phyloP scores from a whole-genome alignment of 306 rosid species.

The Nissolia schottii region DNA sequence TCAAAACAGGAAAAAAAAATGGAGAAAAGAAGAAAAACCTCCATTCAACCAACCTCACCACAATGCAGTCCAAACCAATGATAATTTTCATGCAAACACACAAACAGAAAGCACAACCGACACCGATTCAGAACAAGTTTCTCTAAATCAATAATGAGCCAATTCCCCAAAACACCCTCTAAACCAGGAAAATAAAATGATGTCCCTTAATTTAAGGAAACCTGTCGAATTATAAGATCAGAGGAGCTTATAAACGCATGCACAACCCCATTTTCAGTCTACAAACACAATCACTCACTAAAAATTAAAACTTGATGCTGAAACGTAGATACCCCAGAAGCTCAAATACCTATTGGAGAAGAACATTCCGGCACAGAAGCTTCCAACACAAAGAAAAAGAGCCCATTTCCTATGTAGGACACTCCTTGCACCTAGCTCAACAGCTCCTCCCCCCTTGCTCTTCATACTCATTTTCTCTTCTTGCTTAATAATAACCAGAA shows the following conservation, averaged over 20 bases:
- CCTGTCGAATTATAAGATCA: neutral
- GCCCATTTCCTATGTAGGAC: conserved; percentile 58
- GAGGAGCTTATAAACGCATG: neutral
- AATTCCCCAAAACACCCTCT: neutral
- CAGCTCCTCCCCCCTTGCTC: conserved; percentile 54
- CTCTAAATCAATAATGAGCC: neutral
- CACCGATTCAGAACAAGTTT: neutral
- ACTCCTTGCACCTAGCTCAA: conserved; percentile 40
- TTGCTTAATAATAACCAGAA: conserved; percentile 7
- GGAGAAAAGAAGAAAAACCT: neutral
- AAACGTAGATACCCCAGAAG: conserved; percentile 32
- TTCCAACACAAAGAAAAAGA: conserved; percentile 63
- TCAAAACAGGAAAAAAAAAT: neutral
- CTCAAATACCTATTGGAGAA: conserved; percentile 65
- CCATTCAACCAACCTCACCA: neutral
- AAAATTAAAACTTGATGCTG: conserved; percentile 15
- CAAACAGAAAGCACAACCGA: neutral
- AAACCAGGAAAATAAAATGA: neutral
- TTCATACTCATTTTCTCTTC: conserved; percentile 51
- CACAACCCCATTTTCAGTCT: conserved; percentile 11
- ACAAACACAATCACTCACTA: neutral
- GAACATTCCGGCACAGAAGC: conserved; percentile 86
- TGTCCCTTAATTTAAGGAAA: conserved; percentile 7
- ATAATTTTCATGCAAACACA: neutral
- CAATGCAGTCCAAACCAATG: conserved; percentile 8